Percentiles rank a stretch among this genome's conserved stretches.
phyloP scores from a whole-genome alignment of 495 filamentous ascomycete genomes.

The Hyaloscypha finlandica region DNA sequence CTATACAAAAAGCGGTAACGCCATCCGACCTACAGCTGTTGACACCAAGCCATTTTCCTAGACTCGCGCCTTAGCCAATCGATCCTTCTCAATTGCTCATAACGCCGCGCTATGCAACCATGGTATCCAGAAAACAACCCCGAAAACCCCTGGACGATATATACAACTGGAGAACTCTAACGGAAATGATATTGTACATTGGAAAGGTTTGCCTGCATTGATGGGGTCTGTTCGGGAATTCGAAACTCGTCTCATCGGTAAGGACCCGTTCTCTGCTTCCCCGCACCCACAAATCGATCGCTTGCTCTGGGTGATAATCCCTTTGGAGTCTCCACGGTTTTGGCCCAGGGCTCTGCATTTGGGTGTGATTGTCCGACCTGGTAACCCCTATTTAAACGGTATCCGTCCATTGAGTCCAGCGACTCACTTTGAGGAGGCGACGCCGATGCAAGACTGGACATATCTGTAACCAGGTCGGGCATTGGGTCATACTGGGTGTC shows the following conservation, averaged over 20 bases:
- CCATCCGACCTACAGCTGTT: neutral
- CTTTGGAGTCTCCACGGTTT: neutral
- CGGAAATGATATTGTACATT: neutral
- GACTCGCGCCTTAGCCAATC: neutral
- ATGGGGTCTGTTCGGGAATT: neutral
- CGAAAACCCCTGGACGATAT: neutral
- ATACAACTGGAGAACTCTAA: neutral
- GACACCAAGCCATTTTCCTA: neutral
- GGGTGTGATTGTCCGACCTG: neutral
- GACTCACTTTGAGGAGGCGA: neutral
- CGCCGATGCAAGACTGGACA: neutral
- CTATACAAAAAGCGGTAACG: neutral
- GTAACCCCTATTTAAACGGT: neutral
- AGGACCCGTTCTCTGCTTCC: neutral
- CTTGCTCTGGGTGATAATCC: neutral
- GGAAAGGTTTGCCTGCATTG: neutral
- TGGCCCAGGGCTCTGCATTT: neutral
- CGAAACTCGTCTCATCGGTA: neutral
- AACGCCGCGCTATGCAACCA: neutral
- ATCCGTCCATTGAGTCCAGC: neutral
- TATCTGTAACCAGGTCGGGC: neutral
- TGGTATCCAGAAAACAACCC: neutral
- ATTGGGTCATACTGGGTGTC: neutral
- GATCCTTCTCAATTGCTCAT: neutral
- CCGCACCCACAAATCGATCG: neutral